Conservation (phyloP, 495 filamentous ascomycete genomes). For the Poronia punctata region DNA sequence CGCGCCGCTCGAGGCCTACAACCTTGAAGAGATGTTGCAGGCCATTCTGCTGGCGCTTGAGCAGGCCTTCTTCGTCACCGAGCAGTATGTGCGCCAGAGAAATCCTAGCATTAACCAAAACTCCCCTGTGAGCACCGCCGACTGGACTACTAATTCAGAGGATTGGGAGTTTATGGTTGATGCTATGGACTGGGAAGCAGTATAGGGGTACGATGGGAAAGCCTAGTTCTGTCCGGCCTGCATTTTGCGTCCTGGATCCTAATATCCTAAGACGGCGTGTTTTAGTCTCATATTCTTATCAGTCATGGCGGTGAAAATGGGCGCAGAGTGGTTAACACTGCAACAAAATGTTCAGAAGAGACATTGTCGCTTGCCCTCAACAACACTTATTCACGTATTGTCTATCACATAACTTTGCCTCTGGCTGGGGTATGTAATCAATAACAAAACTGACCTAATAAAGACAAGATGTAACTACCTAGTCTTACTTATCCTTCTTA, state of each 20-base stretch:
- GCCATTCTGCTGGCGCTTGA: conserved; percentile 37
- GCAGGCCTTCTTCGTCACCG: conserved; percentile 24
- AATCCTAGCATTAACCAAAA: conserved; percentile 2
- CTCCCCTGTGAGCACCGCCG: conserved; percentile 5
- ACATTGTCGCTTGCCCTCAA: too few species aligned
- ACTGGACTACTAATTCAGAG: conserved; percentile 23
- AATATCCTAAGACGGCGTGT: background rate
- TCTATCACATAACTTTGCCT: too few species aligned
- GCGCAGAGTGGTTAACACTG: too few species aligned
- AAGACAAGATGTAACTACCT: too few species aligned
- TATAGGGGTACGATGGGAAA: conserved; percentile 23
- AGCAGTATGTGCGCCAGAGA: conserved; percentile 29
- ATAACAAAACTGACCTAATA: too few species aligned
- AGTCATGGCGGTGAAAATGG: too few species aligned
- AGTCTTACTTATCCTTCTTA: too few species aligned
- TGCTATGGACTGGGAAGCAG: conserved; percentile 60
- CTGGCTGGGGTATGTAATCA: too few species aligned
- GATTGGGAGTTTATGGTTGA: conserved; percentile 58
- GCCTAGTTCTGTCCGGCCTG: background rate
- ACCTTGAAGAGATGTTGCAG: conserved; percentile 48
- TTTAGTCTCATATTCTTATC: too few species aligned
- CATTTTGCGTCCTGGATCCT: background rate
- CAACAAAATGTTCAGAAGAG: too few species aligned
- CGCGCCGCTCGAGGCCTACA: conserved; percentile 44
- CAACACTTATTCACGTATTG: too few species aligned